phyloP scores from a whole-genome alignment of 345 rosid genomes.

The Gossypium stocksii region DNA sequence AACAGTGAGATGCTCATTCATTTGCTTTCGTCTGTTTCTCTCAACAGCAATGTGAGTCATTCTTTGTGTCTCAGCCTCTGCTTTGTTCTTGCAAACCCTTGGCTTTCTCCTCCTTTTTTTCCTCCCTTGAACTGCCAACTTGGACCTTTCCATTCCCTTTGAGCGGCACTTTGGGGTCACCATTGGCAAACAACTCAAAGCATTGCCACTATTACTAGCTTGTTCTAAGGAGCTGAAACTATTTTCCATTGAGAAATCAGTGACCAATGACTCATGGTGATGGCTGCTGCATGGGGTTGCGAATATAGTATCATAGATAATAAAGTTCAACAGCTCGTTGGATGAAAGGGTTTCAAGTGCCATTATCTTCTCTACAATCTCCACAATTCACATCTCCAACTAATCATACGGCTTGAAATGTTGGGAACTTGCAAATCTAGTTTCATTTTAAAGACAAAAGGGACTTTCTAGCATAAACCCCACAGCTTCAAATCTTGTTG shows the following conservation, averaged over 20 bases:
- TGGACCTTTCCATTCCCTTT: slow-evolving; percentile 16
- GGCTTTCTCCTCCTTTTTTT: slow-evolving; percentile 68
- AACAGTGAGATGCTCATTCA: slow-evolving; percentile 78
- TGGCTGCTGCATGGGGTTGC: slow-evolving; percentile 44
- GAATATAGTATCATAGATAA: slow-evolving; percentile 61
- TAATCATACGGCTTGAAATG: background rate
- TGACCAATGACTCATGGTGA: slow-evolving; percentile 25
- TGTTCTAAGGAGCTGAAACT: slow-evolving; percentile 13
- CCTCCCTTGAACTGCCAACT: slow-evolving; percentile 41
- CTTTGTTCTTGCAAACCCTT: slow-evolving; percentile 73
- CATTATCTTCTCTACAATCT: slow-evolving; percentile 29
- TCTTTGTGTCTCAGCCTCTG: slow-evolving; percentile 80
- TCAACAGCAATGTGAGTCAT: slow-evolving; percentile 93
- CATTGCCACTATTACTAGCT: slow-evolving; percentile 16
- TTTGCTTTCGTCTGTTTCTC: slow-evolving; percentile 81
- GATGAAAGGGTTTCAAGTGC: slow-evolving; percentile 61
- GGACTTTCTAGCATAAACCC: background rate
- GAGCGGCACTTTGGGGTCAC: slow-evolving; percentile 5
- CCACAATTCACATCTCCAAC: background rate
- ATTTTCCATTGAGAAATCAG: slow-evolving; percentile 17
- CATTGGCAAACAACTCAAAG: slow-evolving; percentile 17
- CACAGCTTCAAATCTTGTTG: slow-evolving; percentile 7
- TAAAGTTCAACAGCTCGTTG: slow-evolving; percentile 54
- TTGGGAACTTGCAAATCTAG: slow-evolving; percentile 1
- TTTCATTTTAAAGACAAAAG: slow-evolving; percentile 3